Conservation (phyloP, 75 land plant genomes). For the Sequoiadendron giganteum region DNA sequence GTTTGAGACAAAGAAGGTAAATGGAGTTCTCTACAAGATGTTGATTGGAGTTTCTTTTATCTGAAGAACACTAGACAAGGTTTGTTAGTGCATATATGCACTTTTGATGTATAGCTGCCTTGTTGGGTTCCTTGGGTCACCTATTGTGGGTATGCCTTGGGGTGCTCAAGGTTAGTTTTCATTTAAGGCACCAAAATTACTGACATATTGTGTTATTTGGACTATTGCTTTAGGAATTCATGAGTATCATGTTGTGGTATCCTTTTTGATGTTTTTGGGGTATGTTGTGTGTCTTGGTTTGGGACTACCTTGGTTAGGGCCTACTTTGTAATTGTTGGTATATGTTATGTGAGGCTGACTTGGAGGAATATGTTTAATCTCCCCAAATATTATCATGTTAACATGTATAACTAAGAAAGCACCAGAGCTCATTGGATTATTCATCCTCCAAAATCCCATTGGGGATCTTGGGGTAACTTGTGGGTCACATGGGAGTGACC, state of each 20-base stretch:
- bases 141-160: no score
- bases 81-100: not conserved
- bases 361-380: not conserved
- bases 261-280: not conserved
- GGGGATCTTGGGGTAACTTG: not conserved
- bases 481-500: not conserved
- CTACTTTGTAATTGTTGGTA: not conserved
- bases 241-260: not conserved
- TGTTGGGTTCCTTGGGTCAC: no score
- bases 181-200: no score
- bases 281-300: not conserved
- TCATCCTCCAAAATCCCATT: not conserved
- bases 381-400: not conserved
- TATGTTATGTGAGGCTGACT: not conserved
- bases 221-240: not conserved
- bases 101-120: no score
- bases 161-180: not conserved
- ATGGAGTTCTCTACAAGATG: slow-evolving; percentile 7
- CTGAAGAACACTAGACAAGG: slow-evolving; percentile 2
- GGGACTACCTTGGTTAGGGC: not conserved
- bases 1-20: not conserved
- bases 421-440: not conserved
- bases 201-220: not conserved
- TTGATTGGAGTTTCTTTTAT: slow-evolving; percentile 10
- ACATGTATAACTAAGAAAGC: not conserved